Conservation (phyloP, 345 rosid genomes). For the Populus simonii region DNA sequence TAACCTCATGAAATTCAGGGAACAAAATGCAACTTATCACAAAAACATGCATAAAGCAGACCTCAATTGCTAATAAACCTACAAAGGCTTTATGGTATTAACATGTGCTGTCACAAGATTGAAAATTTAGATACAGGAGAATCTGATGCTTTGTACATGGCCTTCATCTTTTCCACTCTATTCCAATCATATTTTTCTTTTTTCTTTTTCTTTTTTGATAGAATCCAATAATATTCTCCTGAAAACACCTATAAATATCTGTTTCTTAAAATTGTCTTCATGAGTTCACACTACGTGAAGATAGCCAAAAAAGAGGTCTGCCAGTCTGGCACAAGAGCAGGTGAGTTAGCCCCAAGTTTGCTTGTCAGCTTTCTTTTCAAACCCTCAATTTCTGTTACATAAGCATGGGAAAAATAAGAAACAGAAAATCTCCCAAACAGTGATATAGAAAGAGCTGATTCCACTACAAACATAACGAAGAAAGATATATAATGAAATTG, state of each 20-base stretch:
- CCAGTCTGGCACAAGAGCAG: conserved; percentile 82
- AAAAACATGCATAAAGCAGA: conserved; percentile 9
- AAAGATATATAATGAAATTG: not conserved
- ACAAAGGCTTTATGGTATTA: not conserved
- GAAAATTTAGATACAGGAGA: not conserved
- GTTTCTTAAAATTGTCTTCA: not conserved
- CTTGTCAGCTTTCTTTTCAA: conserved; percentile 89
- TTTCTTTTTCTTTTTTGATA: not conserved
- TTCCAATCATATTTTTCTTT: not conserved
- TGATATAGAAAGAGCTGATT: not conserved
- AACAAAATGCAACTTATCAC: not conserved
- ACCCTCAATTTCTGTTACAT: conserved; percentile 76
- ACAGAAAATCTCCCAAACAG: not conserved
- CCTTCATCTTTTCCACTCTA: not conserved
- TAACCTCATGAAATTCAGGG: not conserved
- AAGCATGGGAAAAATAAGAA: not conserved
- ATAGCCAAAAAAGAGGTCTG: conserved; percentile 33
- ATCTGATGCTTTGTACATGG: too few species aligned
- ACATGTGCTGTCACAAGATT: not conserved
- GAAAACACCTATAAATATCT: not conserved
- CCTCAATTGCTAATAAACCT: not conserved
- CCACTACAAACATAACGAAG: not conserved
- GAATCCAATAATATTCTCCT: not conserved
- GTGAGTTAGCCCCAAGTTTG: conserved; percentile 89
- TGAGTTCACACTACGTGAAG: not conserved